These are phyloP conservation scores for Trichoderma atrobrunneum DNA, from an alignment of 2,329 filamentous ascomycete species.

Conservation along the genomic window DNA sequence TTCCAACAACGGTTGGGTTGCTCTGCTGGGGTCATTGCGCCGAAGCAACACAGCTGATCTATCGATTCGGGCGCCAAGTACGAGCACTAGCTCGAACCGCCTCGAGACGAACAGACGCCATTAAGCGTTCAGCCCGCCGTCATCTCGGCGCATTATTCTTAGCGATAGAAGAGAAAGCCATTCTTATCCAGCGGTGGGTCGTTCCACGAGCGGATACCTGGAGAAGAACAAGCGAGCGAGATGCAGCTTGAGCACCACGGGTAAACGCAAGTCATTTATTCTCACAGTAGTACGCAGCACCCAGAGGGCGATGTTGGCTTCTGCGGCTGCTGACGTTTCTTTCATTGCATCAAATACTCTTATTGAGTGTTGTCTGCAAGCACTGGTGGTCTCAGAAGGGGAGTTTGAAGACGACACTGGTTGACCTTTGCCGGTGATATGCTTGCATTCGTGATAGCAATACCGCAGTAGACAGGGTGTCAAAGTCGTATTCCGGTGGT, in stretches of 20 bases:
- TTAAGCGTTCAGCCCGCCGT: slow-evolving; percentile 2
- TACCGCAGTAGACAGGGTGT: background rate
- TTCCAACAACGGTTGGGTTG: background rate
- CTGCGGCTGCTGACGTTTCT: background rate
- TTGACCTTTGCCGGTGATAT: background rate
- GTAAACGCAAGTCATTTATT: background rate
- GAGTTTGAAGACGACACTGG: background rate
- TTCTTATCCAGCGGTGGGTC: background rate
- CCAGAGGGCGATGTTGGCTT: background rate
- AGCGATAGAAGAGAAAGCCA: background rate
- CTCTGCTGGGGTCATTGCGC: background rate
- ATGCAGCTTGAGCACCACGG: background rate
- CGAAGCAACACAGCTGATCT: background rate
- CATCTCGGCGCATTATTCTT: slow-evolving; percentile 1
- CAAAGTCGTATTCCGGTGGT: background rate
- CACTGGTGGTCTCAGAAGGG: background rate
- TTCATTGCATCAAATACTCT: background rate
- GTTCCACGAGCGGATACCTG: background rate
- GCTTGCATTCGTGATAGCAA: background rate
- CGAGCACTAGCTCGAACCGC: background rate
- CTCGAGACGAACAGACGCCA: background rate
- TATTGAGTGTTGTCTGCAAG: background rate
- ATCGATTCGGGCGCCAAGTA: background rate
- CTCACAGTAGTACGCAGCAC: background rate
- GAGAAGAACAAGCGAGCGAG: slow-evolving; percentile 8